Evolutionary conservation across 805 yeast species (phyloP).

Genomic region (Wickerhamiella hasegawae): DNA sequence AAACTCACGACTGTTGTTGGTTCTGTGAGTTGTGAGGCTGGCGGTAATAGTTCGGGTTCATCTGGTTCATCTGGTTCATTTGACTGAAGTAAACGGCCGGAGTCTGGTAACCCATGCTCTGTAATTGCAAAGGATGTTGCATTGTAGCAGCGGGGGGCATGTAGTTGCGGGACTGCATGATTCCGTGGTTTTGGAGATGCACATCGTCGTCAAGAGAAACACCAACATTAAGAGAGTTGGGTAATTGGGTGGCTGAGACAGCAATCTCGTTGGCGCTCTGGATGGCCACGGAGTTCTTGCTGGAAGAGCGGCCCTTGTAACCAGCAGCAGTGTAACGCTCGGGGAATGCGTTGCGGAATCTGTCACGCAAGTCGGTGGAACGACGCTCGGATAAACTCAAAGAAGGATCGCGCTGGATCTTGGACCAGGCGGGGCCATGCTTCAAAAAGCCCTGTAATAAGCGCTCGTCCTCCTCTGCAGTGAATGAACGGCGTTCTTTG

Average conservation of each 20-base stretch:
- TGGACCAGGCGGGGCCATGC: slow-evolving; percentile 32
- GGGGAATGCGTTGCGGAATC: slow-evolving; percentile 31
- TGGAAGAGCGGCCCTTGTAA: slow-evolving; percentile 23
- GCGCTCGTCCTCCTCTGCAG: slow-evolving; percentile 28
- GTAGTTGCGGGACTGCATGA: slow-evolving; percentile 11
- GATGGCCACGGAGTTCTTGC: slow-evolving; percentile 3
- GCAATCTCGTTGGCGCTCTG: slow-evolving; percentile 4
- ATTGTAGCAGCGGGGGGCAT: slow-evolving; percentile 13
- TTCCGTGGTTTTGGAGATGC: slow-evolving; percentile 12
- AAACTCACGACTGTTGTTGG: background rate
- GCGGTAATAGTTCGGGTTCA: slow-evolving; percentile 1
- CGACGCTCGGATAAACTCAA: slow-evolving; percentile 26
- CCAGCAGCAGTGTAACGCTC: slow-evolving; percentile 29
- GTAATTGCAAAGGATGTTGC: slow-evolving; percentile 10
- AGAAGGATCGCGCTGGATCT: slow-evolving; percentile 27
- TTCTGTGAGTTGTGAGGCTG: background rate
- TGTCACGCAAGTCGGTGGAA: slow-evolving; percentile 28
- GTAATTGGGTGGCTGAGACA: slow-evolving; percentile 3
- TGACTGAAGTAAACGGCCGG: background rate
- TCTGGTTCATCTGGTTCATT: background rate
- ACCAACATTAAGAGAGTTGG: slow-evolving; percentile 5
- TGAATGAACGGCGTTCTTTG: slow-evolving; percentile 28
- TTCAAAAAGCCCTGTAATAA: slow-evolving; percentile 26
- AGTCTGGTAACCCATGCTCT: slow-evolving; percentile 4
- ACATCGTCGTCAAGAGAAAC: slow-evolving; percentile 15